Evolutionary conservation across 257 asterid genomes (phyloP).

Genomic region (Nicotiana tabacum): DNA sequence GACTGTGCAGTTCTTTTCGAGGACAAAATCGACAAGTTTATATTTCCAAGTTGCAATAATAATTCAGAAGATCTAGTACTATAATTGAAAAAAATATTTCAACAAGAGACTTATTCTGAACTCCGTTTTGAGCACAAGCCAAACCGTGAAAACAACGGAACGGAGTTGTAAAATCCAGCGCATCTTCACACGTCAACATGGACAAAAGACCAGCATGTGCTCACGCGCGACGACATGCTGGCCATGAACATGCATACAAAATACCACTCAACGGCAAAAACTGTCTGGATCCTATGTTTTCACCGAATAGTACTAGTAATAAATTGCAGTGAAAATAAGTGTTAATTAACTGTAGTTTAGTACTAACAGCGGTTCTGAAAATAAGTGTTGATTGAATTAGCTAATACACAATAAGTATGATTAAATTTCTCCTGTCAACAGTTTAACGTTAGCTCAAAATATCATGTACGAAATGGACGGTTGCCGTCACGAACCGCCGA

Average conservation of each 20-base stretch:
- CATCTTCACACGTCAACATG: neutral
- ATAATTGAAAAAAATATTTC: too few species aligned
- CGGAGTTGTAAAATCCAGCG: neutral
- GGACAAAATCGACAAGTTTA: too few species aligned
- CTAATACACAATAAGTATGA: neutral
- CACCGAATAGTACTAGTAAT: neutral
- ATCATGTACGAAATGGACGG: neutral
- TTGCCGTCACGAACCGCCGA: constrained; percentile 6
- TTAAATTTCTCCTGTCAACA: neutral
- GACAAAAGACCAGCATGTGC: neutral
- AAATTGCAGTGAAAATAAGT: too few species aligned
- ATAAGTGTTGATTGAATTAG: neutral
- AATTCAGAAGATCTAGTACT: too few species aligned
- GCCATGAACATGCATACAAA: neutral
- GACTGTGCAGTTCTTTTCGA: too few species aligned
- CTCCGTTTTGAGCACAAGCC: too few species aligned
- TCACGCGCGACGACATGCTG: neutral
- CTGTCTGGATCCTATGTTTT: neutral
- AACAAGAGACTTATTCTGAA: too few species aligned
- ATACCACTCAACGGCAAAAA: neutral
- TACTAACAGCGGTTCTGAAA: neutral
- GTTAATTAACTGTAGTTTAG: too few species aligned
- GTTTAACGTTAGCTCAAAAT: neutral
- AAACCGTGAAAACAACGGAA: neutral
- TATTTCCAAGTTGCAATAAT: too few species aligned